Evolutionary conservation across 1,284 basidiomycete genomes (phyloP), one percentile per base, ranked within the genome.

Genomic region (Clitocybe nebularis): DNA sequence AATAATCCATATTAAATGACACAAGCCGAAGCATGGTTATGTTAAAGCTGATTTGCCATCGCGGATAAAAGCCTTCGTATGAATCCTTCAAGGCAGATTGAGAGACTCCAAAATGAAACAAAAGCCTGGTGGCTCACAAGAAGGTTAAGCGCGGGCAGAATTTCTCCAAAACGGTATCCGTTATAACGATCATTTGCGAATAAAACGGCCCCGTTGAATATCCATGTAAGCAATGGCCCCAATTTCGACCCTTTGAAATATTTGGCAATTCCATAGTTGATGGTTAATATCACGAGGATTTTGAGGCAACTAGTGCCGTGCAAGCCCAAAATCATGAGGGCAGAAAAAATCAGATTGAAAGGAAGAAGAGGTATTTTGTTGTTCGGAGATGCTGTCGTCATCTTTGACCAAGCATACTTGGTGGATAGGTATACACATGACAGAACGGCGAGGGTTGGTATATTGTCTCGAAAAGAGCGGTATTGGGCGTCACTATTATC

Each of bases 41-140:
- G 63, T 99, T 99, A 74, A 95, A 98, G 54, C 75, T 82, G 58
- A 98, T 77, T 56, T 97, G 82, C 95, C 96, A 99, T 22, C 93
- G 74, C 3, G 93, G 89, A 52, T 78, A 93, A 43, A 72, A 79
- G 36, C 71, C 95, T 67, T 64, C 55, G 47, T 77, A 81, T 26
- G 45, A 56, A 59, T 97, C 93, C 87, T 95, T n/a, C n/a, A 52
- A 8, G 40, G 28, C 41, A 37, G 26, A 9, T 9, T 33, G 30
- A 34, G 4, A 25, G 30, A 37, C 26, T n/a, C 29, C 14, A 38
- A 34, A n/a, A n/a, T 13, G 14, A 33, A 29, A 29, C 4, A 29
- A 20, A 14, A 34, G 23, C 8, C 4, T 9, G 19, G 10, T 9
- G 16, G 45, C 64, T 14, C 35, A 71, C 65, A 46, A 72, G 50